phyloP scores from a whole-genome alignment of 371 early-diverging fungal species.

The Mortierella sp. region DNA sequence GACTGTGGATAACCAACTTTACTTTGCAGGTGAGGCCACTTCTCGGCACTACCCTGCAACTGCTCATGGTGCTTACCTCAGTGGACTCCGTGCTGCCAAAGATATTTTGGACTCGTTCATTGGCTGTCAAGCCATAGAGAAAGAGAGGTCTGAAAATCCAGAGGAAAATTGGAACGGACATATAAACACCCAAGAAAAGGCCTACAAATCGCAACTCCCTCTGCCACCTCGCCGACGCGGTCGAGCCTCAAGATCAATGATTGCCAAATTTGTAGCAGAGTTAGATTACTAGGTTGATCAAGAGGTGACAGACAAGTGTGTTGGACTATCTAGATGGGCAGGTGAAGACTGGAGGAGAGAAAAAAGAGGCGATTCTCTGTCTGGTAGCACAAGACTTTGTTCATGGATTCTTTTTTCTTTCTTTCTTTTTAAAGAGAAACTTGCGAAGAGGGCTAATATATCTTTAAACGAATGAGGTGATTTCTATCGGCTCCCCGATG shows the following conservation, averaged over 20 bases:
- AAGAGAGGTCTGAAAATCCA: not conserved
- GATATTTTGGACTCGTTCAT: conserved; percentile 43
- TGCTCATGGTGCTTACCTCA: conserved; percentile 51
- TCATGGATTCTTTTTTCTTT: too few species aligned
- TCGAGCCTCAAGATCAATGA: conserved; percentile 22
- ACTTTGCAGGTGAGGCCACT: conserved; percentile 54
- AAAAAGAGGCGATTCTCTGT: too few species aligned
- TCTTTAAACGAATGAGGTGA: too few species aligned
- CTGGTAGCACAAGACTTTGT: too few species aligned
- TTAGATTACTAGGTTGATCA: too few species aligned
- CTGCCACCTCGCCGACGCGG: conserved; percentile 33
- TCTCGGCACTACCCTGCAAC: conserved; percentile 52
- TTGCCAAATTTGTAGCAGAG: conserved; percentile 43
- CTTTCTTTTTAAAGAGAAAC: too few species aligned
- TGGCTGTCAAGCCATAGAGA: conserved; percentile 30
- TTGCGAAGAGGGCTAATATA: too few species aligned
- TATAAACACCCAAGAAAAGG: not conserved
- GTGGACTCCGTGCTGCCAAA: conserved; percentile 44
- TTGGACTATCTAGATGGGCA: too few species aligned
- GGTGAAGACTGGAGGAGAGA: too few species aligned
- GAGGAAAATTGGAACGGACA: not conserved
- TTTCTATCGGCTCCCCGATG: too few species aligned
- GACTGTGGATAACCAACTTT: conserved; percentile 41
- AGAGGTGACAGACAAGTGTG: too few species aligned
- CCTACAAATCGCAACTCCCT: not conserved